phyloP scores from a whole-genome alignment of 108 stramenopile genomes.

The Pseudonitzschia multiseries region DNA sequence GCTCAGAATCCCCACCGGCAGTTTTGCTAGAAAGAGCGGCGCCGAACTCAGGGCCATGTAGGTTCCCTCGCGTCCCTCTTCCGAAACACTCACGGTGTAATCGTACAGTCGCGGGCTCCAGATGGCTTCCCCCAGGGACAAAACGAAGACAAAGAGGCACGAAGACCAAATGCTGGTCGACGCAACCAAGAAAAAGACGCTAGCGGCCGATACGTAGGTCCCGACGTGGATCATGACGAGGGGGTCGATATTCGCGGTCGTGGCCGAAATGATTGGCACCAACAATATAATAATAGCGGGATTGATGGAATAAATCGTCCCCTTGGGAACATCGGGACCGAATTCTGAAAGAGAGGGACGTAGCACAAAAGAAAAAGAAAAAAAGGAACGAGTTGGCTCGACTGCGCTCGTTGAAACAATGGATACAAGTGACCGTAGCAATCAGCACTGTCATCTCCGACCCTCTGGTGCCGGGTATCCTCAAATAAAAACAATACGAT shows the following conservation, averaged over 20 bases:
- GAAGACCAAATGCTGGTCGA: conserved; percentile 69
- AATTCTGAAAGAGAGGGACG: conserved; percentile 35
- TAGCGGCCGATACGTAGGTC: conserved; percentile 64
- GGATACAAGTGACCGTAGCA: no score
- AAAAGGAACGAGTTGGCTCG: not conserved
- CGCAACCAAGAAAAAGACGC: conserved; percentile 68
- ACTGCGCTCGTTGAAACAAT: not conserved
- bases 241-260: conserved; percentile 61
- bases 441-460: no score
- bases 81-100: conserved; percentile 69
- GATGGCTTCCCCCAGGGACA: conserved; percentile 78
- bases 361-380: not conserved
- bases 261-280: conserved; percentile 75
- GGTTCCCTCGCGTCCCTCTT: conserved; percentile 78
- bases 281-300: conserved; percentile 77
- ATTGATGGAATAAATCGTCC: conserved; percentile 78
- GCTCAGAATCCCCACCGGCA: conserved; percentile 80
- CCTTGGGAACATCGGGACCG: conserved; percentile 70
- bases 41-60: conserved; percentile 79
- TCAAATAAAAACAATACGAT: conserved; percentile 43
- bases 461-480: no score
- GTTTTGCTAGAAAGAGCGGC: conserved; percentile 78
- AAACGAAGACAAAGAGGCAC: conserved; percentile 61
- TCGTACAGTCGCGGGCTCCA: conserved; percentile 83
- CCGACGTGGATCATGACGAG: conserved; percentile 78